phyloP scores from a whole-genome alignment of 2,329 filamentous ascomycete genomes.

The Cladosporium sp. region DNA sequence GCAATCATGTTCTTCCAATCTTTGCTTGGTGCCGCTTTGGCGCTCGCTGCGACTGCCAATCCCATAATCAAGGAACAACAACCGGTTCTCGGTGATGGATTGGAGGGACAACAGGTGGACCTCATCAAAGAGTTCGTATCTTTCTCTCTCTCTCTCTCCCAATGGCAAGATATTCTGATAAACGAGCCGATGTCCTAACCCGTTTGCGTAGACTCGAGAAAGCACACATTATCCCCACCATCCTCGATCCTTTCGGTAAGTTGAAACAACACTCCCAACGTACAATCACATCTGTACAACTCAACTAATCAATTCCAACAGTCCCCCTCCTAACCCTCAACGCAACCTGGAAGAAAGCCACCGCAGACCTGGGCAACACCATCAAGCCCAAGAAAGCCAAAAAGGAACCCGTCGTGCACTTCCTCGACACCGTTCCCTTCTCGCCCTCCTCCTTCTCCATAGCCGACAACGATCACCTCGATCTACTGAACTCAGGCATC shows the following conservation, averaged over 20 bases:
- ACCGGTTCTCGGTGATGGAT: not conserved
- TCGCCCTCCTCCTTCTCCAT: not conserved
- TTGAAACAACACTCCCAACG: not conserved
- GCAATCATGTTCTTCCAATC: not conserved
- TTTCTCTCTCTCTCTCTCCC: no score
- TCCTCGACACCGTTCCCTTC: constrained; percentile 26
- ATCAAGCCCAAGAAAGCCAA: constrained; percentile 49
- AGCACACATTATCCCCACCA: constrained; percentile 42
- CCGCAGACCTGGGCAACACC: constrained; percentile 58
- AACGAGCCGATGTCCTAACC: not conserved
- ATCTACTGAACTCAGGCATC: constrained; percentile 15
- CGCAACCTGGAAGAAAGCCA: constrained; percentile 49
- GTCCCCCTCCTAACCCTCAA: constrained; percentile 55
- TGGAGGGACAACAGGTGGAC: constrained; percentile 19
- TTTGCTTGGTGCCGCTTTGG: constrained; percentile 1
- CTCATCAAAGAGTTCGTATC: constrained; percentile 27
- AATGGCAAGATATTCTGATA: not conserved
- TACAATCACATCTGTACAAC: not conserved
- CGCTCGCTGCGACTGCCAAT: not conserved
- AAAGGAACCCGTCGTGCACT: constrained; percentile 43
- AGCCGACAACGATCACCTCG: not conserved
- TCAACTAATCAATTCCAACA: not conserved
- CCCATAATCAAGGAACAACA: not conserved
- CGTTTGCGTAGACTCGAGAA: constrained; percentile 29
- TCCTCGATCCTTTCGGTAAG: constrained; percentile 59